Base-by-base conservation (phyloP, 202 grass and related monocot genomes). In the Hordeum pubiflorum region DNA sequence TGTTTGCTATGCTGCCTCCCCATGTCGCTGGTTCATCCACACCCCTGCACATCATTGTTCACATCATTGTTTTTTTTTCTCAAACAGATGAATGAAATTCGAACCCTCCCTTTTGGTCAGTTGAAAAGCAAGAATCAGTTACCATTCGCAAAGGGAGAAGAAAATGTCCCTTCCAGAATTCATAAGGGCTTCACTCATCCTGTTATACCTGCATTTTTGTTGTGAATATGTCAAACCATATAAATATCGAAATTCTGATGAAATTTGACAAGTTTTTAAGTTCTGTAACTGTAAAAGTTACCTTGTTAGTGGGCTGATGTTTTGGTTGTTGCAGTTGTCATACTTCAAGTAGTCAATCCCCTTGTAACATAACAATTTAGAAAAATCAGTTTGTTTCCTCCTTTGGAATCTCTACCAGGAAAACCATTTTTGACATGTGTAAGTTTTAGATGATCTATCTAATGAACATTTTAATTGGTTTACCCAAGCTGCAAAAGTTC, bases 321-420 rank as follows among this genome's bases (percentile, higher is more conserved):
- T 81, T 14, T 60, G 55, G 55, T 75, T 76, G 9, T 85, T 75
- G 56, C 87, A 90, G 70, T 93, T 93, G 46, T 90, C 87, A 74
- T 93, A 90, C 70, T 93, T 93, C 82, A 93, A 83, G 60, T 93
- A 90, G 69, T 90, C 87, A 66, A 90, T 23, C 58, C 69, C 87
- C 91, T 90, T 71, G 56, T 63, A 55, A 72, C 7, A 39, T 14
- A 63, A 61, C 65, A 82, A 8, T 13, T 13, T 77, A 56, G 5
- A 29, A 44, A 23, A 72, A 57, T 43, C 18, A 43, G 14, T 41
- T 76, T 46, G 13, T 3, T 26, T 71, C 22, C 44, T 71, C 13
- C 66, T 21, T 24, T 26, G n/a, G 32, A 58, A 26, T 7, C 33
- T 7, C 7, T 56, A 75, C 6, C 3, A 58, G 8, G 34, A 59